These are phyloP conservation scores for Anisodus tanguticus DNA, from an alignment of 257 asterid species.

Conservation along the genomic window DNA sequence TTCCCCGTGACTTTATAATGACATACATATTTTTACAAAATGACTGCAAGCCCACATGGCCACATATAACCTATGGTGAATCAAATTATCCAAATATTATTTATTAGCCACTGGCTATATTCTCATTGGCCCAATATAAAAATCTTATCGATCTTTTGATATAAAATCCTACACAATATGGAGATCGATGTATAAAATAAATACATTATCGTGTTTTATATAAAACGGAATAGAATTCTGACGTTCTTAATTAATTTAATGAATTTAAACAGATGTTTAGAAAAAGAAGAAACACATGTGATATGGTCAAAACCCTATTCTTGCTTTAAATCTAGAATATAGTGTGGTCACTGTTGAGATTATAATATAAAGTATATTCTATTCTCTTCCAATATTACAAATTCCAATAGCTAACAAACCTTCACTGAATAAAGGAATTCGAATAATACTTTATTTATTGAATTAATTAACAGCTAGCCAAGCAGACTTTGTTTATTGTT, in stretches of 20 bases:
- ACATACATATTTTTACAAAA: background rate
- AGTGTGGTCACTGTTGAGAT: background rate
- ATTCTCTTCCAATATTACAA: background rate
- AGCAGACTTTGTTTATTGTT: background rate
- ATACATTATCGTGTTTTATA: background rate
- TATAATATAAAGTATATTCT: background rate
- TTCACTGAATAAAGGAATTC: constrained; percentile 32
- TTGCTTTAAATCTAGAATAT: background rate
- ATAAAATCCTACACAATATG: background rate
- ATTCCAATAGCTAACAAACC: constrained; percentile 33
- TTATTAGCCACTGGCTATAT: background rate
- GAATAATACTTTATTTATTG: background rate
- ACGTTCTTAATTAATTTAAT: background rate
- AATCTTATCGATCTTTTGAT: background rate
- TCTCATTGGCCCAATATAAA: background rate
- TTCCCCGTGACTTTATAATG: background rate
- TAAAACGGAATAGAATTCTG: background rate
- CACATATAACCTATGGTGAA: background rate
- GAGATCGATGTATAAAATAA: no score
- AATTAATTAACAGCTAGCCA: background rate
- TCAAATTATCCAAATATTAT: background rate
- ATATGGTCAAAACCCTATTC: constrained; percentile 18
- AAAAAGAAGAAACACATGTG: constrained; percentile 15
- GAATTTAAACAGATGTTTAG: background rate
- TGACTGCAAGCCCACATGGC: background rate